These are phyloP conservation scores for Neurospora sp. DNA, from an alignment of 495 filamentous ascomycete species.

Conservation along the genomic window DNA sequence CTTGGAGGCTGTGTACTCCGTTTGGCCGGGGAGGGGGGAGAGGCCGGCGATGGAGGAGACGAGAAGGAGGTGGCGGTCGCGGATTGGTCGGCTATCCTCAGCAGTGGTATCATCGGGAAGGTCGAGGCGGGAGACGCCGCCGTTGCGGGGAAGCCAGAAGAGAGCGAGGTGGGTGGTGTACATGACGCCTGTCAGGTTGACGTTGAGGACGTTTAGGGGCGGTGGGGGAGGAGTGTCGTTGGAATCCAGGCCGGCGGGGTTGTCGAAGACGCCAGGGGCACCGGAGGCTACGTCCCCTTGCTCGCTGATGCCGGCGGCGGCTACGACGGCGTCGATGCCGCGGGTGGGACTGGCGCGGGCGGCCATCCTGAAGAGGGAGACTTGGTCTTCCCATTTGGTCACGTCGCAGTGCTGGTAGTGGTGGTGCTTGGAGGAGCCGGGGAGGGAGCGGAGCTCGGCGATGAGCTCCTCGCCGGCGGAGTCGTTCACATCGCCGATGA, in stretches of 20 bases:
- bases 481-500: constrained; percentile 39
- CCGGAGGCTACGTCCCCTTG: constrained; percentile 4
- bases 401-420: constrained; percentile 44
- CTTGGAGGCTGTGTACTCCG: constrained; percentile 50
- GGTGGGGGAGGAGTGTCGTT: constrained; percentile 41
- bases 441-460: constrained; percentile 24
- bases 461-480: constrained; percentile 26
- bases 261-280: constrained; percentile 22
- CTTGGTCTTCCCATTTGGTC: constrained; percentile 48
- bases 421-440: constrained; percentile 25
- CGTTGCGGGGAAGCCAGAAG: constrained; percentile 41
- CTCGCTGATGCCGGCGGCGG: constrained; percentile 58
- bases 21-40: constrained; percentile 32
- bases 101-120: no score
- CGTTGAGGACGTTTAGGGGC: constrained; percentile 41
- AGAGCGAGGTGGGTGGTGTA: constrained; percentile 58
- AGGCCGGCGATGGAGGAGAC: constrained; percentile 47
- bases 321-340: constrained; percentile 52
- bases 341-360: constrained; percentile 42
- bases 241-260: constrained; percentile 25
- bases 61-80: constrained; percentile 45
- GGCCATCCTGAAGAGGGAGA: constrained; percentile 48
- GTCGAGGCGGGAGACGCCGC: constrained; percentile 2
- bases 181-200: constrained; percentile 53
- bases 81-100: neutral